Evolutionary conservation across 352 stramenopile genomes (phyloP).

Genomic region (Globisporangium spiculum): DNA sequence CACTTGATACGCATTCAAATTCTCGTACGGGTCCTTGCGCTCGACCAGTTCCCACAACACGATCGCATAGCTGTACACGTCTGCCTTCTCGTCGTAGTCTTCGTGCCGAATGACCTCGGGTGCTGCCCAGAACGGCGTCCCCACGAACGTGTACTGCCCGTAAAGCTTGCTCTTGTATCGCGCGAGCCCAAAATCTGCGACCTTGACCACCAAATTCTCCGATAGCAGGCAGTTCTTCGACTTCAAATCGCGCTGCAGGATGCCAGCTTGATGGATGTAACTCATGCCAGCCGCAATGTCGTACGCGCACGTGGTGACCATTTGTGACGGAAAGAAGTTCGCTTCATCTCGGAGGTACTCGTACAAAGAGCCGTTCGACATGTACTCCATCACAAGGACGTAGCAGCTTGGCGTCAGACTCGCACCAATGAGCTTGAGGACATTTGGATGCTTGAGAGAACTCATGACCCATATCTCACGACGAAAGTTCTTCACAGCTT

Average conservation of each 20-base stretch:
- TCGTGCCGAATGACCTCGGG: slow-evolving; percentile 79
- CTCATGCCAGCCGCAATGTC: slow-evolving; percentile 69
- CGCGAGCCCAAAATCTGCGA: slow-evolving; percentile 70
- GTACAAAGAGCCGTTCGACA: slow-evolving; percentile 82
- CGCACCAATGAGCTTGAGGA: slow-evolving; percentile 73
- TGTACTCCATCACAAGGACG: slow-evolving; percentile 85
- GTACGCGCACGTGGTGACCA: slow-evolving; percentile 56
- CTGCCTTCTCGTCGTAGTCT: slow-evolving; percentile 69
- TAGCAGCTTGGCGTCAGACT: slow-evolving; percentile 76
- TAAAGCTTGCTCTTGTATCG: slow-evolving; percentile 46
- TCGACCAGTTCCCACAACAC: slow-evolving; percentile 78
- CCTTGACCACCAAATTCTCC: slow-evolving; percentile 75
- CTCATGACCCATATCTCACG: slow-evolving; percentile 84
- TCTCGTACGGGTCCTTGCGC: slow-evolving; percentile 68
- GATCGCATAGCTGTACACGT: slow-evolving; percentile 77
- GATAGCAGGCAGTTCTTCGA: slow-evolving; percentile 79
- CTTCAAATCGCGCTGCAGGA: slow-evolving; percentile 76
- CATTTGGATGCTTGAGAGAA: slow-evolving; percentile 64
- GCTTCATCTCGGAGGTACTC: slow-evolving; percentile 71
- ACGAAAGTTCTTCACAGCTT: slow-evolving; percentile 76
- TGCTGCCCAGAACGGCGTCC: slow-evolving; percentile 75
- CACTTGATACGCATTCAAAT: slow-evolving; percentile 75
- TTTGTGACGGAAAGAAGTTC: slow-evolving; percentile 67
- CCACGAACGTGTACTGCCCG: slow-evolving; percentile 67
- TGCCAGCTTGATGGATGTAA: slow-evolving; percentile 49